Percentiles rank a stretch among this genome's conserved stretches.
phyloP scores from a whole-genome alignment of 2,329 filamentous ascomycete species.

The Penicillium sp. region DNA sequence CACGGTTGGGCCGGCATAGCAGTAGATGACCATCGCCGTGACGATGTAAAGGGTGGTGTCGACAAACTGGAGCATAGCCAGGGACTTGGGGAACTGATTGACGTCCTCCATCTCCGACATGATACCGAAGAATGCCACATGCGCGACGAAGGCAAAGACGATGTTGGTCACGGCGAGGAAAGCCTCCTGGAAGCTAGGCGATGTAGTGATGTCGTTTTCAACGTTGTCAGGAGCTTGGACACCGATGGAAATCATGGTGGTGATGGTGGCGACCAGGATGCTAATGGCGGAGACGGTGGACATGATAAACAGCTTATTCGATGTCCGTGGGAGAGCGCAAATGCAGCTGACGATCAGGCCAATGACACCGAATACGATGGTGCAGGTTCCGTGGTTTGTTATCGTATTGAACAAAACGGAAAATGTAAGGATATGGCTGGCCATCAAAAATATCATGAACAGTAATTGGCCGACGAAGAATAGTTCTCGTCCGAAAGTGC shows the following conservation, averaged over 20 bases:
- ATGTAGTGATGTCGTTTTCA: conserved; percentile 36
- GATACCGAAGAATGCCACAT: conserved; percentile 62
- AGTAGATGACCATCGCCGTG: conserved; percentile 62
- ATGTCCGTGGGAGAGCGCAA: conserved; percentile 56
- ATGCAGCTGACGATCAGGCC: conserved; percentile 54
- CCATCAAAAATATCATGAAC: conserved; percentile 62
- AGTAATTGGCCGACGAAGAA: conserved; percentile 57
- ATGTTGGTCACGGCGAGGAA: conserved; percentile 57
- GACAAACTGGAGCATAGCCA: conserved; percentile 54
- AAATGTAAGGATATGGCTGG: conserved; percentile 63
- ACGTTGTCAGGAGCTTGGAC: conserved; percentile 42
- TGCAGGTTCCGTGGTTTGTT: conserved; percentile 56
- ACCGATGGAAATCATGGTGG: conserved; percentile 61
- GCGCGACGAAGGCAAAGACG: conserved; percentile 60
- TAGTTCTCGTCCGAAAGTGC: conserved; percentile 56
- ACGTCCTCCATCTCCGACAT: conserved; percentile 59
- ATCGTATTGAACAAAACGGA: conserved; percentile 61
- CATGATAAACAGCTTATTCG: conserved; percentile 56
- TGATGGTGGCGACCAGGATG: conserved; percentile 56
- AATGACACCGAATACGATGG: conserved; percentile 55
- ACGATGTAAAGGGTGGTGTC: conserved; percentile 60
- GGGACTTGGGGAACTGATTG: conserved; percentile 54
- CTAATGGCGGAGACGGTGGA: conserved; percentile 59
- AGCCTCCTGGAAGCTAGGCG: conserved; percentile 42
- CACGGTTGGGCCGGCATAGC: conserved; percentile 57